These are phyloP conservation scores for Macrolepiota albuminosa DNA, from an alignment of 768 basidiomycete species.

Conservation along the genomic window DNA sequence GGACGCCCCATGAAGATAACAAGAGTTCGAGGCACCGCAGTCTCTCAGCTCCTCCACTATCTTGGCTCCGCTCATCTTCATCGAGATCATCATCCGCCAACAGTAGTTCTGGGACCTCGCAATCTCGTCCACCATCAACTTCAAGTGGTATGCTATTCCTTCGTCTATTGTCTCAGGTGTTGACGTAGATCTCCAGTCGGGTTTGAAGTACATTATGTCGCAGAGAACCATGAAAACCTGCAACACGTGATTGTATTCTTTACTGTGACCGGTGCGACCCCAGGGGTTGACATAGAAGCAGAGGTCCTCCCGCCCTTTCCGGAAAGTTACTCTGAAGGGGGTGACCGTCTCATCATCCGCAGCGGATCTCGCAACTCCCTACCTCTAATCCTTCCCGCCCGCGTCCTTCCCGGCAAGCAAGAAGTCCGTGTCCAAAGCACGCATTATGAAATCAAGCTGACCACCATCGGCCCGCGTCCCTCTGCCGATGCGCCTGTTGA, in stretches of 20 bases:
- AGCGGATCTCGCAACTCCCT: conserved; percentile 54
- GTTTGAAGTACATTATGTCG: conserved; percentile 47
- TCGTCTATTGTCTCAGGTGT: not conserved
- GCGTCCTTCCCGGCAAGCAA: conserved; percentile 55
- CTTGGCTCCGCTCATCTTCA: conserved; percentile 46
- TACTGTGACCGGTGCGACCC: conserved; percentile 43
- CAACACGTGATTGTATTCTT: conserved; percentile 76
- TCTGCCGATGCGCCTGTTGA: conserved; percentile 22
- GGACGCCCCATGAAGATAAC: conserved; percentile 18
- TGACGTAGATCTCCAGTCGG: conserved; percentile 17
- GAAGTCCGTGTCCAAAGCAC: conserved; percentile 48
- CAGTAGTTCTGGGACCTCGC: conserved; percentile 6
- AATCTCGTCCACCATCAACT: conserved; percentile 14
- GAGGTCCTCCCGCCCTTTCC: conserved; percentile 54
- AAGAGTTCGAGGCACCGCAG: conserved; percentile 44
- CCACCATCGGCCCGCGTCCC: conserved; percentile 25
- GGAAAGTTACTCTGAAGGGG: conserved; percentile 32
- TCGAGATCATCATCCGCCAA: conserved; percentile 17
- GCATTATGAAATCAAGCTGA: conserved; percentile 73
- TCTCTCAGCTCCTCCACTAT: conserved; percentile 54
- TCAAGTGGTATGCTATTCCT: conserved; percentile 16
- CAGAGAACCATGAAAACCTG: conserved; percentile 85
- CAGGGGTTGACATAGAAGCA: conserved; percentile 54
- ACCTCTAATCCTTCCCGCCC: conserved; percentile 52
- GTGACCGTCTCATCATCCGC: conserved; percentile 59